Percentiles rank a stretch among this genome's conserved stretches.
Evolutionary conservation across 345 rosid species (phyloP).

Genomic region (Sonneratia alba): DNA sequence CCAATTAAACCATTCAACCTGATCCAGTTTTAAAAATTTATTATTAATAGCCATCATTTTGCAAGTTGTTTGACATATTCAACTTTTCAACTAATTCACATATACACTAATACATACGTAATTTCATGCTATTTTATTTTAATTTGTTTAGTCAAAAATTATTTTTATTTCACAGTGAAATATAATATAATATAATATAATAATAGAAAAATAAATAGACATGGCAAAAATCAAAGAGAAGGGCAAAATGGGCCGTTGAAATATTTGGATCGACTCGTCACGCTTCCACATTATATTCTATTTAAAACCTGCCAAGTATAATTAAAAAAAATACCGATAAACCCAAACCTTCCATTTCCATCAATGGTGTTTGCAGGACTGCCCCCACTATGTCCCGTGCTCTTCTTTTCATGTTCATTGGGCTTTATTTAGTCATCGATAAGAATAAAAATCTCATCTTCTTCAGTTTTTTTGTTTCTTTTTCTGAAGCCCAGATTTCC

Average conservation of each 20-base stretch:
- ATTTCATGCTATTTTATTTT: too few species aligned
- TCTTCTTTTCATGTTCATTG: background rate
- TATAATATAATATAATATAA: background rate
- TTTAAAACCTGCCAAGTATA: background rate
- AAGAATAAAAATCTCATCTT: background rate
- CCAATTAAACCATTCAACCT: too few species aligned
- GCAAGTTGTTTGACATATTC: too few species aligned
- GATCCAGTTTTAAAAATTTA: too few species aligned
- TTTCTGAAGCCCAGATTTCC: background rate
- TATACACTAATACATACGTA: too few species aligned
- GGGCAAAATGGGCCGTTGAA: background rate
- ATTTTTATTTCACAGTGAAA: too few species aligned
- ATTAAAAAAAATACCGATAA: background rate
- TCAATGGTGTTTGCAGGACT: too few species aligned
- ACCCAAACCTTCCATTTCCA: background rate
- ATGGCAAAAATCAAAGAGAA: background rate
- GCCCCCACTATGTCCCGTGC: background rate
- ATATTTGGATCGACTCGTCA: background rate
- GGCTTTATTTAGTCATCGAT: background rate
- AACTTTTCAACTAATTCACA: too few species aligned
- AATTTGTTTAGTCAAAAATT: too few species aligned
- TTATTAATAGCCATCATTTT: too few species aligned
- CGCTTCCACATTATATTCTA: background rate
- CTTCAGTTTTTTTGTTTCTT: background rate
- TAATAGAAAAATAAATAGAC: background rate